Conservation (phyloP, 2,329 filamentous ascomycete species). For the Didymella arachidicola region DNA sequence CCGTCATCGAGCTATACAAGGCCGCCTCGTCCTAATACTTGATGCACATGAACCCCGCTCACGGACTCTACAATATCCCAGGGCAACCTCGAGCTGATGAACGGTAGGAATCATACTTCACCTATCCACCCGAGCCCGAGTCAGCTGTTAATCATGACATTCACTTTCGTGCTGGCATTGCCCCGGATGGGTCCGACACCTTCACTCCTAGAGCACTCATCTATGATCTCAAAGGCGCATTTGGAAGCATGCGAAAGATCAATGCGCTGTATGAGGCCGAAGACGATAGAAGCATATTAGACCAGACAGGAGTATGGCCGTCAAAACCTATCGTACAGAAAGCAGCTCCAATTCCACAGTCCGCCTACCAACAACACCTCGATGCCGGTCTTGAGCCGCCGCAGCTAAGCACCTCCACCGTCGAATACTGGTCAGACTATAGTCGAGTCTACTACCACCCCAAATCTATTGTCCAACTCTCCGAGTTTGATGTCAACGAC, state of each 20-base stretch:
- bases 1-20: conserved; percentile 23
- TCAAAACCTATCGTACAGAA: conserved; percentile 67
- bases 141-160: conserved; percentile 80
- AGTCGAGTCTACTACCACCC: conserved; percentile 93
- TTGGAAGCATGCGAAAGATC: conserved; percentile 85
- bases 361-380: conserved; percentile 79
- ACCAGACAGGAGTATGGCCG: conserved; percentile 43
- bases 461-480: conserved; percentile 80
- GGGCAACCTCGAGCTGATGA: conserved; percentile 5
- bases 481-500: conserved; percentile 83
- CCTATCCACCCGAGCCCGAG: conserved; percentile 73
- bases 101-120: conserved; percentile 91
- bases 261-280: conserved; percentile 83
- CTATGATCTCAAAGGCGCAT: conserved; percentile 93
- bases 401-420: conserved; percentile 70
- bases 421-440: conserved; percentile 98
- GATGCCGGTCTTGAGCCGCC: conserved; percentile 73
- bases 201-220: conserved; percentile 91
- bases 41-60: background rate
- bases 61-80: background rate
- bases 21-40: conserved; percentile 1
- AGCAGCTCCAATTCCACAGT: conserved; percentile 69
- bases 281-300: conserved; percentile 45
- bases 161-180: conserved; percentile 85
- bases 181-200: conserved; percentile 84